Base-by-base conservation (phyloP, 768 basidiomycete genomes). In the Russula griseocarnosa region DNA sequence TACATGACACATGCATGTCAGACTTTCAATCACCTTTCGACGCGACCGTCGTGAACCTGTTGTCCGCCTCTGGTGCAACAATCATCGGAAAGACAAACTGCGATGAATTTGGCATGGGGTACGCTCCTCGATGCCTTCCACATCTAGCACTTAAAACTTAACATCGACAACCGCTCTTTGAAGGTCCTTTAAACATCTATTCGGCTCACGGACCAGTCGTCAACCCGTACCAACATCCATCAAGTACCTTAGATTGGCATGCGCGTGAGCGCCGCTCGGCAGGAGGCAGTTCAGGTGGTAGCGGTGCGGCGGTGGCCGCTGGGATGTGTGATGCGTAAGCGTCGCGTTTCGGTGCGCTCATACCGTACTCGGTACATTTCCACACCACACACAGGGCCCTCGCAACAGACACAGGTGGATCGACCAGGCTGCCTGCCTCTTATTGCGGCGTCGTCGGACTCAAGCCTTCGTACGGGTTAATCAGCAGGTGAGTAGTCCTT, bases 71-170 rank as follows among this genome's bases (percentile, higher is more conserved):
- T 0, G 94, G 93, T 0, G 93, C 87, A 0, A 74, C 83, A 20
- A 81, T 98, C 13, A 71, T 89, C 2, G 96, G 94, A 1, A 97
- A 97, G 76, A 87, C 94, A 0, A 95, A 96, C 71, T 92, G 93
- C 73, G 96, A 99, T 72, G 95, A 98, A 75, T 98, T 98, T 74
- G 96, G 96, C 1, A 98, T 98, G 96, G 96, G 96, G 88, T 94
- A 62, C 22, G 85, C 52, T 13, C 44, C 7, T 44, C n/a, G 0
- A 10, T 24, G 5, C 5, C 28, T 16, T 9, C 20, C 16, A n/a
- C 34, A 7, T 24, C 49, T 5, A 3, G 28, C n/a, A 8, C 9
- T 24, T 11, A 42, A 34, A 28, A 22, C 24, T 44, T 6, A 46
- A 46, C 54, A 55, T n/a, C 4, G 36, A 44, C 34, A 34, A 9